Evolutionary conservation across 2,329 filamentous ascomycete genomes (phyloP).

Genomic region (Purpureocillium takamizusanense): DNA sequence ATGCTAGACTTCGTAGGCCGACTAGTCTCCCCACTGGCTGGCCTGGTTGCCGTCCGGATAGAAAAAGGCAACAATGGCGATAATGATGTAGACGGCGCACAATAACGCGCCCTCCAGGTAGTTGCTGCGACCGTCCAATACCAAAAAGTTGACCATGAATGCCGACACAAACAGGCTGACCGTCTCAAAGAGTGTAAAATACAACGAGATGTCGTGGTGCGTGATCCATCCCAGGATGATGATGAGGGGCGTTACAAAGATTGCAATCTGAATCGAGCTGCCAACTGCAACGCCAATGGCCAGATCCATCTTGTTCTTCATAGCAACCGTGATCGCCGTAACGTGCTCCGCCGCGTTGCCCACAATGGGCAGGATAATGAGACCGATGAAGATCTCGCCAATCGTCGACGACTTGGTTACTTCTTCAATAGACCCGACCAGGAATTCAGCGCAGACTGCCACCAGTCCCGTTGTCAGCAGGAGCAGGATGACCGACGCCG

Average conservation of each 20-base stretch:
- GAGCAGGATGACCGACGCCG: slow-evolving; percentile 50
- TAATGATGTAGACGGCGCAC: slow-evolving; percentile 60
- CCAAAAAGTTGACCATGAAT: slow-evolving; percentile 81
- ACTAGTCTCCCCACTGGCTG: slow-evolving; percentile 25
- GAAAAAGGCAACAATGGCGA: slow-evolving; percentile 57
- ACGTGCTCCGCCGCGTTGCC: slow-evolving; percentile 68
- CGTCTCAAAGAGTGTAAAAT: slow-evolving; percentile 85
- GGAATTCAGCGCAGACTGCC: slow-evolving; percentile 60
- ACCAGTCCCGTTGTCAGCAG: slow-evolving; percentile 57
- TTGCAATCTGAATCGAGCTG: slow-evolving; percentile 62
- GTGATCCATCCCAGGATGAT: slow-evolving; percentile 66
- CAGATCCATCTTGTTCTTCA: slow-evolving; percentile 70
- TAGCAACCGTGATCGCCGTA: slow-evolving; percentile 60
- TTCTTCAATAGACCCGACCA: slow-evolving; percentile 58
- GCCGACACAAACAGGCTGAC: slow-evolving; percentile 77
- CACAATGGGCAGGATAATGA: slow-evolving; percentile 65
- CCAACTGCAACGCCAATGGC: slow-evolving; percentile 65
- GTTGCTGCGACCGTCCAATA: slow-evolving; percentile 77
- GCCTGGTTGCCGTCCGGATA: slow-evolving; percentile 46
- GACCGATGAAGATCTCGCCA: slow-evolving; percentile 59
- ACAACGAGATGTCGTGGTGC: slow-evolving; percentile 62
- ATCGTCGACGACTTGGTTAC: slow-evolving; percentile 48
- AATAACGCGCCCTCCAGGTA: slow-evolving; percentile 72
- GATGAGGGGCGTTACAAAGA: slow-evolving; percentile 61
- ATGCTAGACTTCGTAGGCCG: neutral